phyloP scores from a whole-genome alignment of 1,139 yeast genomes.

The Pneumocystis jirovecii region DNA sequence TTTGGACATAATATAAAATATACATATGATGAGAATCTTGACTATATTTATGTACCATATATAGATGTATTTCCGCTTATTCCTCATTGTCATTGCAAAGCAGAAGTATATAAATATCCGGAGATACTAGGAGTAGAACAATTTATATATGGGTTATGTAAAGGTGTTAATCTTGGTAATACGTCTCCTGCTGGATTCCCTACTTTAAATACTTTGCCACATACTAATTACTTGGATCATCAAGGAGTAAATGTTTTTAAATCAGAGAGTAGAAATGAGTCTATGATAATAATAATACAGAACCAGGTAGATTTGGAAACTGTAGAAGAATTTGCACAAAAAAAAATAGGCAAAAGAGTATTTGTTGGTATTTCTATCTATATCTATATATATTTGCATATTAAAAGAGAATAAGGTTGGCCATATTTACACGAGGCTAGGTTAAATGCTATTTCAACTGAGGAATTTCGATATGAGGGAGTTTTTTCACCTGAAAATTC shows the following conservation, averaged over 20 bases:
- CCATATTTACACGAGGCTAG: slow-evolving; percentile 77
- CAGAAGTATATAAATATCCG: slow-evolving; percentile 40
- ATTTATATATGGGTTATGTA: slow-evolving; percentile 43
- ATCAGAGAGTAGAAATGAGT: slow-evolving; percentile 69
- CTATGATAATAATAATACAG: slow-evolving; percentile 51
- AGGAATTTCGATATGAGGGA: slow-evolving; percentile 31
- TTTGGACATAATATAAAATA: slow-evolving; percentile 59
- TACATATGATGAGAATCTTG: slow-evolving; percentile 62
- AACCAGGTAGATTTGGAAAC: slow-evolving; percentile 39
- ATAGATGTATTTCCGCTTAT: slow-evolving; percentile 62
- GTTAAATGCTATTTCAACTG: slow-evolving; percentile 50
- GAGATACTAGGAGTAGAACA: slow-evolving; percentile 31
- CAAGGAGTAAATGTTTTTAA: slow-evolving; percentile 70
- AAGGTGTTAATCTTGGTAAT: slow-evolving; percentile 56
- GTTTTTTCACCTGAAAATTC: slow-evolving; percentile 20
- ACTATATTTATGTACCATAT: slow-evolving; percentile 58
- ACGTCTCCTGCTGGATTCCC: slow-evolving; percentile 84
- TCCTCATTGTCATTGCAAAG: slow-evolving; percentile 63
- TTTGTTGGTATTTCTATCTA: slow-evolving; percentile 32
- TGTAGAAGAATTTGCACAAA: slow-evolving; percentile 38
- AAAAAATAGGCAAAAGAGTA: slow-evolving; percentile 44
- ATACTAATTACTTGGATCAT: slow-evolving; percentile 34
- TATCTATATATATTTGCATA: background rate
- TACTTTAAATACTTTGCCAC: slow-evolving; percentile 54
- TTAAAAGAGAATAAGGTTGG: slow-evolving; percentile 33